Evolutionary conservation across 2,329 filamentous ascomycete genomes (phyloP).

Genomic region (Colletotrichum theobromicola): DNA sequence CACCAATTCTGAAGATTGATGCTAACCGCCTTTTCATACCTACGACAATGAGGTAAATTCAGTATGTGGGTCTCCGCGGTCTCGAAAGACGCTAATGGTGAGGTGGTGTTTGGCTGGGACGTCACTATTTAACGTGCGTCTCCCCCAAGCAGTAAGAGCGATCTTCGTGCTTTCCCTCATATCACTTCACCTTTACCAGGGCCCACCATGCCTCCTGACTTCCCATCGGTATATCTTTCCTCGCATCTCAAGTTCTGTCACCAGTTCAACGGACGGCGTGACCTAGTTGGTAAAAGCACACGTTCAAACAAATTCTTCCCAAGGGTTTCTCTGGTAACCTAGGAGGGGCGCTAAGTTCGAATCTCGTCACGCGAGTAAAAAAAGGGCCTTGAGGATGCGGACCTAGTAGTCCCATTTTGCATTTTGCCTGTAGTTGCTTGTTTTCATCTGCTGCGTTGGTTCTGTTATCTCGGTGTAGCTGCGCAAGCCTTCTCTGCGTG

Average conservation of each 20-base stretch:
- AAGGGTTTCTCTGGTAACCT: background rate
- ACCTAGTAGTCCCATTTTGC: background rate
- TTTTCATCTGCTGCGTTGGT: background rate
- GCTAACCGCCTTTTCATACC: background rate
- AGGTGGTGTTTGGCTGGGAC: background rate
- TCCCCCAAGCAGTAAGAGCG: background rate
- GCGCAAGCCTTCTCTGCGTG: accelerated
- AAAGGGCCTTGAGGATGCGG: background rate
- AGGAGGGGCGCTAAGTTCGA: background rate
- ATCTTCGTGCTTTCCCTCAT: background rate
- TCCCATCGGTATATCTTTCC: background rate
- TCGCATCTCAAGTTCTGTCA: background rate
- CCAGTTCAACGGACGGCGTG: background rate
- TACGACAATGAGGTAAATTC: background rate
- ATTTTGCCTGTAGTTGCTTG: background rate
- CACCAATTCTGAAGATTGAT: too few relatives aligned
- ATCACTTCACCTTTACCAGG: background rate
- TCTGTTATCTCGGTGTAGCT: background rate
- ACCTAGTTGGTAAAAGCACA: background rate
- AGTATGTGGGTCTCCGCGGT: background rate
- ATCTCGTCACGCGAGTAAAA: background rate
- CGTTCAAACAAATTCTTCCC: background rate
- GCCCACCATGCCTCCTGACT: background rate
- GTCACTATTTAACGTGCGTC: background rate
- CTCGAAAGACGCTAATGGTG: background rate